phyloP scores from a whole-genome alignment of 2,329 filamentous ascomycete genomes.

The Teratosphaeria pseudoeucalypti region DNA sequence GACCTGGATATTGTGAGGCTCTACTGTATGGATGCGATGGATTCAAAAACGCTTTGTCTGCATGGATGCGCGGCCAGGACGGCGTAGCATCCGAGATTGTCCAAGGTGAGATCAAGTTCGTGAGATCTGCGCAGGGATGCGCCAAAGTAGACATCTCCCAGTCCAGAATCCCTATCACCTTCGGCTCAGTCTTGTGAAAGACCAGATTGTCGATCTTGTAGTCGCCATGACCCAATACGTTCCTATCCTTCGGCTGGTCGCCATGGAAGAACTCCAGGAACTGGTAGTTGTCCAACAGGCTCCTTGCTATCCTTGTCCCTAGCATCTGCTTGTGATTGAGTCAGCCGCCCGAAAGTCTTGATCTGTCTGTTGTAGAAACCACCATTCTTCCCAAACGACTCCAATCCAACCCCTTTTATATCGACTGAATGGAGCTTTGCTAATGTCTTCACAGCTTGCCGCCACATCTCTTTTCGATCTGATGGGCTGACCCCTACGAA shows the following conservation, averaged over 20 bases:
- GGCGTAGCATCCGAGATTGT: conserved; percentile 17
- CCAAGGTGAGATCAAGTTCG: conserved; percentile 50
- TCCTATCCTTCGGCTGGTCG: conserved; percentile 65
- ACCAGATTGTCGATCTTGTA: conserved; percentile 65
- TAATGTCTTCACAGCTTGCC: conserved; percentile 69
- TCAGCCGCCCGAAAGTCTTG: conserved; percentile 70
- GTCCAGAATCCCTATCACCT: conserved; percentile 87
- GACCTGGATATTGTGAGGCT: conserved; percentile 41
- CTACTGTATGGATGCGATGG: conserved; percentile 9
- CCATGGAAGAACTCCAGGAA: conserved; percentile 65
- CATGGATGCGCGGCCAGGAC: conserved; percentile 17
- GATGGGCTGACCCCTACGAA: conserved; percentile 60
- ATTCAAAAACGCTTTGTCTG: conserved; percentile 15
- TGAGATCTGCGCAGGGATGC: conserved; percentile 85
- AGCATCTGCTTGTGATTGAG: conserved; percentile 62
- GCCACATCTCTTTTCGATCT: conserved; percentile 75
- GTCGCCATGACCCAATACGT: conserved; percentile 79
- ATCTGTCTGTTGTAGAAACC: conserved; percentile 85
- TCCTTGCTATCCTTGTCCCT: conserved; percentile 66
- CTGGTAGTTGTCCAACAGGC: conserved; percentile 71
- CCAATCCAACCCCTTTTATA: conserved; percentile 55
- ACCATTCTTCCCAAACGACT: conserved; percentile 57
- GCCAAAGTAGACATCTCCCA: conserved; percentile 99
- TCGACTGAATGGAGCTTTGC: conserved; percentile 74
- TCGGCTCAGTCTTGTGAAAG: conserved; percentile 78